Evolutionary conservation across 495 filamentous ascomycete species (phyloP).

Genomic region (Penicillium lagena): DNA sequence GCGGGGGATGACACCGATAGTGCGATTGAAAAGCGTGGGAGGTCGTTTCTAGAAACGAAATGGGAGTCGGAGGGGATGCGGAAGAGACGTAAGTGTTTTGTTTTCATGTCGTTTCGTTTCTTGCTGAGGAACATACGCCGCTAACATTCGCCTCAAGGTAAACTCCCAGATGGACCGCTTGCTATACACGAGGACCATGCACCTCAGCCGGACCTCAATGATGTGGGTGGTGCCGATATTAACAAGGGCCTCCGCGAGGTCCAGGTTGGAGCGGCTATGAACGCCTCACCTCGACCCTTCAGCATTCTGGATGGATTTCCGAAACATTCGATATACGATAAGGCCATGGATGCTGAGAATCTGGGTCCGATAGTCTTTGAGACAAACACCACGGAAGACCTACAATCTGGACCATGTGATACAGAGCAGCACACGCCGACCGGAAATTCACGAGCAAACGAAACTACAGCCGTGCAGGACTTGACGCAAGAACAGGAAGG

Average conservation of each 20-base stretch:
- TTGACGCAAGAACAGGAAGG: slow-evolving; percentile 29
- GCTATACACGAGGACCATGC: too few relatives aligned
- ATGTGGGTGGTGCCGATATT: slow-evolving; percentile 2
- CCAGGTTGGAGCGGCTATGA: slow-evolving; percentile 8
- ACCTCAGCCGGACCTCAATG: not conserved
- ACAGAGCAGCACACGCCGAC: slow-evolving; percentile 1
- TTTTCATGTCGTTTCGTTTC: not conserved
- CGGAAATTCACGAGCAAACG: not conserved
- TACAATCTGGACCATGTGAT: slow-evolving; percentile 1
- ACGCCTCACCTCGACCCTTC: slow-evolving; percentile 5
- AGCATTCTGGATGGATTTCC: not conserved
- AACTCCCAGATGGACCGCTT: slow-evolving; percentile 22
- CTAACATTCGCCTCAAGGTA: slow-evolving; percentile 20
- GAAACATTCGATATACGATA: slow-evolving; percentile 8
- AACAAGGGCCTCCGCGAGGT: slow-evolving; percentile 2
- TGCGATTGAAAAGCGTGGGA: slow-evolving; percentile 11
- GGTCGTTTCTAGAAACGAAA: slow-evolving; percentile 36
- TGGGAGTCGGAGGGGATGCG: slow-evolving; percentile 28
- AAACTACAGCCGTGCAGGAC: slow-evolving; percentile 8
- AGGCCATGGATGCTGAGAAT: slow-evolving; percentile 3
- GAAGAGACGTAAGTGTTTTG: slow-evolving; percentile 32
- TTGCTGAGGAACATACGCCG: not conserved
- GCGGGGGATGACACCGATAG: slow-evolving; percentile 1
- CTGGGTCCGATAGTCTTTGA: slow-evolving; percentile 1
- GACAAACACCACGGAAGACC: slow-evolving; percentile 7